A percentile compares a stretch with the other conserved stretches of the same genome.
These are phyloP conservation scores for Gonapodya sp. DNA, from an alignment of 192 early-diverging fungal genomes.

Conservation along the genomic window DNA sequence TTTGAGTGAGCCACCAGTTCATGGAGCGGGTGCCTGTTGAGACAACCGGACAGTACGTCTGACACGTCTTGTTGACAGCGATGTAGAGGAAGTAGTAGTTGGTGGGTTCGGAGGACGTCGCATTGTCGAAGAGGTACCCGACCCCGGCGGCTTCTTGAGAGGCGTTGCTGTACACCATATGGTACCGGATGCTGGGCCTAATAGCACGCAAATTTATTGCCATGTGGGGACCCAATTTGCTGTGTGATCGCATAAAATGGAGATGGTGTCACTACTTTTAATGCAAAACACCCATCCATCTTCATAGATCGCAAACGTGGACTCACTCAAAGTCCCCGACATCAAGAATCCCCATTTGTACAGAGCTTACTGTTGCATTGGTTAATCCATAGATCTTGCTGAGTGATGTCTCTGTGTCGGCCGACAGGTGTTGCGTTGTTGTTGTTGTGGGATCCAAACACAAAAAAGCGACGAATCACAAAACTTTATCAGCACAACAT, in stretches of 20 bases:
- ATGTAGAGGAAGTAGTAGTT: background rate
- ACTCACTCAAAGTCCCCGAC: background rate
- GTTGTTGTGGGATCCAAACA: too few relatives aligned
- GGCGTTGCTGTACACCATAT: background rate
- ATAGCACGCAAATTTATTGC: background rate
- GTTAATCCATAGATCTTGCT: background rate
- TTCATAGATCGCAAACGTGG: too few relatives aligned
- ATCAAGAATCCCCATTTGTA: background rate
- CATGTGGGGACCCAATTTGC: background rate
- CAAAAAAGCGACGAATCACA: too few relatives aligned
- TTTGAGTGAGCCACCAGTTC: constrained; percentile 3
- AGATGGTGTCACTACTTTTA: background rate
- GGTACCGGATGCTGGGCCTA: background rate
- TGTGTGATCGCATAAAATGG: background rate
- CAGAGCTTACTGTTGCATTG: background rate
- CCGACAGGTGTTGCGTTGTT: background rate
- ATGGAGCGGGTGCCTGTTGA: background rate
- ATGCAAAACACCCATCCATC: background rate
- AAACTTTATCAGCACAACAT: background rate
- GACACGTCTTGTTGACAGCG: background rate
- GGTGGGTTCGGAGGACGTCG: background rate
- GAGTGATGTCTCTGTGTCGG: background rate
- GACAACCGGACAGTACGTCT: background rate
- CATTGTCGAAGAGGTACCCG: background rate
- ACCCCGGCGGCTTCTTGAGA: background rate